Percentiles rank a stretch among this genome's conserved stretches.
Evolutionary conservation across 805 yeast genomes (phyloP).

Genomic region (Sugiyamaella chiloensis): DNA sequence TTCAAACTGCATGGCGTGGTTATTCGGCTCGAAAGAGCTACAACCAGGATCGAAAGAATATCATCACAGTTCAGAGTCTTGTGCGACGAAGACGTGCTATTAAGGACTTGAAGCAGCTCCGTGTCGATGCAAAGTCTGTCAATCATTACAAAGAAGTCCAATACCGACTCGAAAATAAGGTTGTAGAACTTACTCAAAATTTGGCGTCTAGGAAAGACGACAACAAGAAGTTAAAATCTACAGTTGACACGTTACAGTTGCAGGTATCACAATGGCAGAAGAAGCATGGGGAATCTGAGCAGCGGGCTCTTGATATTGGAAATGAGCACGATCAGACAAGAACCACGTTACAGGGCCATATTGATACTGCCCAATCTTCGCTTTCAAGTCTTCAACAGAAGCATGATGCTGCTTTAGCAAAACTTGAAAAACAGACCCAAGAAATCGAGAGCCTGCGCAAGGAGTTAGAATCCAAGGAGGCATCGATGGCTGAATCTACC

Average conservation of each 20-base stretch:
- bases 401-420: slow-evolving; percentile 26
- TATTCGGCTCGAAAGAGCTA: slow-evolving; percentile 55
- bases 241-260: slow-evolving; percentile 45
- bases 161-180: slow-evolving; percentile 92
- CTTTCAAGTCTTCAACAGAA: slow-evolving; percentile 27
- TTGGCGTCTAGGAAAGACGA: slow-evolving; percentile 77
- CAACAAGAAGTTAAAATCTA: slow-evolving; percentile 65
- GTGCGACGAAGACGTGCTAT: slow-evolving; percentile 74
- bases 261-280: slow-evolving; percentile 31
- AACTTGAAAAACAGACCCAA: slow-evolving; percentile 31
- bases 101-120: slow-evolving; percentile 58
- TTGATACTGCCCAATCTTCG: slow-evolving; percentile 21
- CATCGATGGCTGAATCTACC: slow-evolving; percentile 27
- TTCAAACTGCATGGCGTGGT: slow-evolving; percentile 77
- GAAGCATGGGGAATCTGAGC: slow-evolving; percentile 28
- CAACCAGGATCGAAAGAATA: slow-evolving; percentile 47
- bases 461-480: slow-evolving; percentile 28
- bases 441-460: slow-evolving; percentile 27
- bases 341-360: slow-evolving; percentile 19
- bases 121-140: slow-evolving; percentile 88
- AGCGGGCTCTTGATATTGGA: slow-evolving; percentile 27
- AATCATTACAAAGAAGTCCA: slow-evolving; percentile 87
- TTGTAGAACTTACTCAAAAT: slow-evolving; percentile 89
- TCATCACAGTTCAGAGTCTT: slow-evolving; percentile 71
- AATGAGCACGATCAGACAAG: slow-evolving; percentile 26